Evolutionary conservation across 768 basidiomycete species (phyloP), one percentile per base, ranked within the genome.

Genomic region (Neoboletus subvelutipes): DNA sequence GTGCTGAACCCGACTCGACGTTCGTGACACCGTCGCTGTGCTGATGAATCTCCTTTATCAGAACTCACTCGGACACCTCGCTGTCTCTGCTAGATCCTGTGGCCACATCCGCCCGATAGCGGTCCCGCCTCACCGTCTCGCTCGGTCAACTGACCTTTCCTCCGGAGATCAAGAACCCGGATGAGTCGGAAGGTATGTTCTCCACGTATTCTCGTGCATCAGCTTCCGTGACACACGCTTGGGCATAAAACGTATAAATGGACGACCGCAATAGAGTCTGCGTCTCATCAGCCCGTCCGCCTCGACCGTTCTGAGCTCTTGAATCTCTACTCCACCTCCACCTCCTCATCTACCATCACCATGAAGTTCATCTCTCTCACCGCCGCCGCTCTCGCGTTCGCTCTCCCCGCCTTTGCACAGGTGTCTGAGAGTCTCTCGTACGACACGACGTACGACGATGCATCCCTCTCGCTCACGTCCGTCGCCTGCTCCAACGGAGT

Each of bases 401-500:
- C 60, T 24, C 52, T 69, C 51, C 48, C 65, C 20, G 53, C 55
- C 20, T 51, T 71, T 37, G 58, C 64, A 26, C 57, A 61, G 41
- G 42, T 47, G 11, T 36, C 46, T 0, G 2, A 60, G 45, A 61
- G 26, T 5, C 55, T 74, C 39, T 10, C 70, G 46, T 75, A 70
- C 45, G 72, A 76, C 61, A 62, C 37, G 9, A 60, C 52, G 28
- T 77, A 74, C 54, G 75, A 72, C 57, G 49, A 71, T 3, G 7
- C 64, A 22, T 37, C 50, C 26, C 40, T 52, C 20, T 51, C 67
- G 6, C 61, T 72, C 45, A 0, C 50, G 7, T 22, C 26, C 1
- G 55, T 74, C 36, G 67, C 76, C 1, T 76, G 75, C 49, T 75
- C 76, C 2, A 15, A 71, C 40, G 76, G 75, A 12, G 1, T 29